These are phyloP conservation scores for Xylaria sp. DNA, from an alignment of 2,329 filamentous ascomycete genomes.

Conservation along the genomic window DNA sequence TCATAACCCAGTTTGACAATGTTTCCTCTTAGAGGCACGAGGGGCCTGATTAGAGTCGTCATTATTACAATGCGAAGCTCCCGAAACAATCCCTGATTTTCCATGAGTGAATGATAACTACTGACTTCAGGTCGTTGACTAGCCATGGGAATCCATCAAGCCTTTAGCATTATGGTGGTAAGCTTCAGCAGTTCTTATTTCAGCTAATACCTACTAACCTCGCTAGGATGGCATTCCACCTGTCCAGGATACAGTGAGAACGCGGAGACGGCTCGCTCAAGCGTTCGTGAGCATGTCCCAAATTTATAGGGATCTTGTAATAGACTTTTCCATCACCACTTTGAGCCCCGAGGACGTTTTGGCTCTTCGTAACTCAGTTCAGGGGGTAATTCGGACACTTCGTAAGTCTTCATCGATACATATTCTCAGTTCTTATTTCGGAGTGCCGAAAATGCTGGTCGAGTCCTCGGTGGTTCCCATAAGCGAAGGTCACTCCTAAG, in stretches of 20 bases:
- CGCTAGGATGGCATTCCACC: constrained; percentile 52
- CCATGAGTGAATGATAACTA: neutral
- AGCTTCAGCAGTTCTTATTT: constrained; percentile 20
- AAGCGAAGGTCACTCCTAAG: neutral
- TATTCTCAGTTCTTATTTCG: neutral
- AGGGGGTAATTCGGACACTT: constrained; percentile 64
- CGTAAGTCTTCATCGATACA: constrained; percentile 26
- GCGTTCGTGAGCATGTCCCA: constrained; percentile 67
- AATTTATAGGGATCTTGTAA: constrained; percentile 65
- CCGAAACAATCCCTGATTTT: neutral
- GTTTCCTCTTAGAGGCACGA: neutral
- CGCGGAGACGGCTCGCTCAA: constrained; percentile 59
- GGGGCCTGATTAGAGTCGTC: too few relatives aligned
- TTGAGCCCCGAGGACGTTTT: constrained; percentile 63
- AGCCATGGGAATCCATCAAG: constrained; percentile 59
- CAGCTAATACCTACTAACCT: constrained; percentile 35
- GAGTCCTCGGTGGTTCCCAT: neutral
- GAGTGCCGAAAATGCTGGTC: neutral
- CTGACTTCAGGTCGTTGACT: neutral
- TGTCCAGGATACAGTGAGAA: constrained; percentile 51
- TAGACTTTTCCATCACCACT: constrained; percentile 66
- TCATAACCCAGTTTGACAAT: neutral
- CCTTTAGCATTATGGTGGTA: constrained; percentile 61
- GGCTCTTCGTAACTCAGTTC: constrained; percentile 64
- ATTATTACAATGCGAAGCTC: neutral